These are phyloP conservation scores for Penicillium sp. DNA, from an alignment of 2,329 filamentous ascomycete species.

Conservation along the genomic window DNA sequence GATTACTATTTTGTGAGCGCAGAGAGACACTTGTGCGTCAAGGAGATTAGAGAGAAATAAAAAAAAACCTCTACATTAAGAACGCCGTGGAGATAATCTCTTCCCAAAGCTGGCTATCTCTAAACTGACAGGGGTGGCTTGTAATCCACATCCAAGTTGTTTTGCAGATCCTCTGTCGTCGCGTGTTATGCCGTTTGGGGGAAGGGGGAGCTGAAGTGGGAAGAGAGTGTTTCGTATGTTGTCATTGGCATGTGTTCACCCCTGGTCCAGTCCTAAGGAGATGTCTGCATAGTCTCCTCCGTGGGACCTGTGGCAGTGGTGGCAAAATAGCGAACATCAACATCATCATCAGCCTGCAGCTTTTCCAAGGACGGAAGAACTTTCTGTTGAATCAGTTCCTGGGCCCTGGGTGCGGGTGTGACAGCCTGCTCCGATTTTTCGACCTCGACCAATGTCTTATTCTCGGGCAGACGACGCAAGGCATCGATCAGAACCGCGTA, in stretches of 20 bases:
- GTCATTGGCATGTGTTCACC: not conserved
- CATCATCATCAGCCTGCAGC: conserved; percentile 93
- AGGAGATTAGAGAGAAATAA: conserved; percentile 19
- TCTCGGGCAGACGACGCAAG: conserved; percentile 82
- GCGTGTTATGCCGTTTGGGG: conserved; percentile 8
- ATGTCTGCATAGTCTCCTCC: conserved; percentile 52
- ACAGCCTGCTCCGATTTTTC: conserved; percentile 64
- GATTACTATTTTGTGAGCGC: conserved; percentile 16
- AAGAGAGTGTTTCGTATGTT: conserved; percentile 8
- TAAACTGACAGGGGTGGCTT: conserved; percentile 29
- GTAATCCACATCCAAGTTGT: conserved; percentile 14
- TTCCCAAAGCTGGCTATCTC: conserved; percentile 32
- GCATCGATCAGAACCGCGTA: conserved; percentile 85
- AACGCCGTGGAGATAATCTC: conserved; percentile 33
- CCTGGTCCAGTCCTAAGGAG: conserved; percentile 30
- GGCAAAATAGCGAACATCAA: conserved; percentile 96
- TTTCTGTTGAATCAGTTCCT: conserved; percentile 76
- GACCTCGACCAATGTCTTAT: conserved; percentile 76
- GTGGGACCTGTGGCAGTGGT: conserved; percentile 68
- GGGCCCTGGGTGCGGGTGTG: conserved; percentile 61
- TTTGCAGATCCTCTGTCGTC: conserved; percentile 17
- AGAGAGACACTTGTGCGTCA: conserved; percentile 17
- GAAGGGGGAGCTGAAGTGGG: not conserved
- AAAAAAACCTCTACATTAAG: conserved; percentile 31
- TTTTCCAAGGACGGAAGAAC: conserved; percentile 89